Evolutionary conservation across 257 asterid genomes (phyloP).

Genomic region (Gentiana straminea): DNA sequence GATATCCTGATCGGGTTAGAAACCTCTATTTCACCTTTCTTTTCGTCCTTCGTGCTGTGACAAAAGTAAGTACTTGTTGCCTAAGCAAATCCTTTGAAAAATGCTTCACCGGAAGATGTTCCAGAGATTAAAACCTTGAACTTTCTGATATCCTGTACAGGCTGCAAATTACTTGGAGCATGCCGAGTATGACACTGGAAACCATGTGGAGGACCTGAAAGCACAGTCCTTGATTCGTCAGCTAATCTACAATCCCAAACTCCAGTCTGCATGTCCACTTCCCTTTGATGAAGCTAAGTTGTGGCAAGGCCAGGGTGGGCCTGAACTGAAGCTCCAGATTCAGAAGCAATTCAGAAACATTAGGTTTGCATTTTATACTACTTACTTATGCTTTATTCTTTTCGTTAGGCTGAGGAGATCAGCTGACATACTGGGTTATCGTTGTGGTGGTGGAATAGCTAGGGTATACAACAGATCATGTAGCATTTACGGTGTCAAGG

Average conservation of each 20-base stretch:
- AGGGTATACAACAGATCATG: too few relatives aligned
- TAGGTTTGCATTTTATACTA: slow-evolving; percentile 24
- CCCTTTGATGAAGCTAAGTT: slow-evolving; percentile 65
- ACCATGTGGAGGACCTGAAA: slow-evolving; percentile 42
- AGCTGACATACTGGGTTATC: too few relatives aligned
- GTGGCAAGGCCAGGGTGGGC: slow-evolving; percentile 68
- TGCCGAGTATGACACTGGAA: slow-evolving; percentile 61
- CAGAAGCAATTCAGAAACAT: slow-evolving; percentile 58
- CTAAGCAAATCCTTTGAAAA: not conserved
- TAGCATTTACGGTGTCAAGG: not conserved
- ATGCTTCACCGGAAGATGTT: not conserved
- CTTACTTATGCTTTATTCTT: not conserved
- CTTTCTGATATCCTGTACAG: slow-evolving; percentile 11
- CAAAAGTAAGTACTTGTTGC: slow-evolving; percentile 39
- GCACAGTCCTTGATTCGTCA: slow-evolving; percentile 37
- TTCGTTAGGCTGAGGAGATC: not conserved
- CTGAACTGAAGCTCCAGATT: slow-evolving; percentile 43
- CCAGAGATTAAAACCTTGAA: slow-evolving; percentile 1
- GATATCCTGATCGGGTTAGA: slow-evolving; percentile 48
- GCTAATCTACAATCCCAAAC: slow-evolving; percentile 33
- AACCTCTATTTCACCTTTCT: slow-evolving; percentile 65
- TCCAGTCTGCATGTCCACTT: slow-evolving; percentile 48
- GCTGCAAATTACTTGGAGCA: slow-evolving; percentile 57
- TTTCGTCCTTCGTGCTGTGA: slow-evolving; percentile 53
- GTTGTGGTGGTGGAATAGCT: too few relatives aligned